Percentiles rank a stretch among this genome's conserved stretches.
Conservation (phyloP, 495 filamentous ascomycete genomes). For the Tuber brumale region DNA sequence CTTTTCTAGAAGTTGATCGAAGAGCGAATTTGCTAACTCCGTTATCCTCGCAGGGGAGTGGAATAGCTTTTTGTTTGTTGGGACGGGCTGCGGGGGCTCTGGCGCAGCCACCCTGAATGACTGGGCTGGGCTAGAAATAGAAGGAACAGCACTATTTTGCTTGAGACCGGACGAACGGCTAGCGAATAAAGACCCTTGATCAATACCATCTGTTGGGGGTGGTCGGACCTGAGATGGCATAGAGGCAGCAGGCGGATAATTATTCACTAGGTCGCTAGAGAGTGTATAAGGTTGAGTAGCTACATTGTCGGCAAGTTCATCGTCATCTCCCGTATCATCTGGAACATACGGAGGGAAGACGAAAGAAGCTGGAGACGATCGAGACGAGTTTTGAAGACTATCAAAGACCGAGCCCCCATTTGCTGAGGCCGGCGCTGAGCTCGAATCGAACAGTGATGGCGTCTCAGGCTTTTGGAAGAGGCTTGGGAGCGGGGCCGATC, state of each 20-base stretch:
- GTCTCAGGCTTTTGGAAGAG: neutral
- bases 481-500: neutral
- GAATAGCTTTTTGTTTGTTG: slow-evolving; percentile 11
- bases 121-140: neutral
- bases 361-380: neutral
- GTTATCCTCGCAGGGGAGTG: slow-evolving; percentile 24
- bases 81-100: slow-evolving; percentile 6
- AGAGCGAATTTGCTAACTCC: slow-evolving; percentile 26
- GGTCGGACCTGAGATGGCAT: neutral
- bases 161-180: neutral
- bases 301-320: neutral
- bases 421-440: neutral
- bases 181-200: neutral
- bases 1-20: slow-evolving; percentile 18
- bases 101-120: neutral
- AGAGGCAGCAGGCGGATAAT: neutral
- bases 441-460: neutral
- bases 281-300: neutral
- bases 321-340: neutral
- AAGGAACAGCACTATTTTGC: neutral
- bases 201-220: neutral
- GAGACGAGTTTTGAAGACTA: neutral
- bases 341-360: neutral
- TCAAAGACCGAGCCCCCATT: slow-evolving; percentile 3
- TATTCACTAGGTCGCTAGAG: neutral